Evolutionary conservation across 2,329 filamentous ascomycete genomes (phyloP).

Genomic region (Fusarium paranaense): DNA sequence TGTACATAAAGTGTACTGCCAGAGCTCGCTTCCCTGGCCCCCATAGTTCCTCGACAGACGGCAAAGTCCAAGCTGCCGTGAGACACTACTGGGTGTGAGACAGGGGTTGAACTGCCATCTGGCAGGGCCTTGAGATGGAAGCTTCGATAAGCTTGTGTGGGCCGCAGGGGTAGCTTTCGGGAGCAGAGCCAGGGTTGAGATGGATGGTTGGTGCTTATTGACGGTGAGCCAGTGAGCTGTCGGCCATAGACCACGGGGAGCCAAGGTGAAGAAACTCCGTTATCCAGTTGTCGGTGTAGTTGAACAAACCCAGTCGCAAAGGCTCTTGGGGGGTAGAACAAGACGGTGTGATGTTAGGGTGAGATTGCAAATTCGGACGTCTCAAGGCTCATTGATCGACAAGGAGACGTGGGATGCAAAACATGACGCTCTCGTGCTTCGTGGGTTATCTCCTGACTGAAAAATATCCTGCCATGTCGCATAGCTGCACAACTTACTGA

Average conservation of each 20-base stretch:
- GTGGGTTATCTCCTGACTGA: slow-evolving; percentile 2
- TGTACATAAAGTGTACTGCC: slow-evolving; percentile 29
- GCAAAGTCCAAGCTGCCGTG: slow-evolving; percentile 28
- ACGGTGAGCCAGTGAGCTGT: slow-evolving; percentile 36
- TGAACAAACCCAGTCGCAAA: background rate
- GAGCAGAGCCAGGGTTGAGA: slow-evolving; percentile 20
- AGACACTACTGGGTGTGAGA: slow-evolving; percentile 30
- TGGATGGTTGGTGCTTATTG: slow-evolving; percentile 16
- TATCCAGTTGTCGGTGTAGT: slow-evolving; percentile 24
- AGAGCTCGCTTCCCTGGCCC: slow-evolving; percentile 12
- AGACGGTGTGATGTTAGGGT: slow-evolving; percentile 36
- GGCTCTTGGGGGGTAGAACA: background rate
- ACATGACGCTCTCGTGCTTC: slow-evolving; percentile 3
- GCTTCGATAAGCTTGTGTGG: slow-evolving; percentile 36
- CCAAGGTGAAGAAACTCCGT: background rate
- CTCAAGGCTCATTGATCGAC: background rate
- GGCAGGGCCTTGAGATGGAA: slow-evolving; percentile 30
- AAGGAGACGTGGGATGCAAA: background rate
- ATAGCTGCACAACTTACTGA: background rate
- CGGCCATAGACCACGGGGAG: slow-evolving; percentile 39
- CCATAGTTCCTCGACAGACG: slow-evolving; percentile 8
- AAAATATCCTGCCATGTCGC: background rate
- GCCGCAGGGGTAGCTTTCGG: slow-evolving; percentile 33
- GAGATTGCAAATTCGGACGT: background rate
- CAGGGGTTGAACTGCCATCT: slow-evolving; percentile 29